Conservation (phyloP, 2,329 filamentous ascomycete species). For the Tolypocladium cylindrosporum region DNA sequence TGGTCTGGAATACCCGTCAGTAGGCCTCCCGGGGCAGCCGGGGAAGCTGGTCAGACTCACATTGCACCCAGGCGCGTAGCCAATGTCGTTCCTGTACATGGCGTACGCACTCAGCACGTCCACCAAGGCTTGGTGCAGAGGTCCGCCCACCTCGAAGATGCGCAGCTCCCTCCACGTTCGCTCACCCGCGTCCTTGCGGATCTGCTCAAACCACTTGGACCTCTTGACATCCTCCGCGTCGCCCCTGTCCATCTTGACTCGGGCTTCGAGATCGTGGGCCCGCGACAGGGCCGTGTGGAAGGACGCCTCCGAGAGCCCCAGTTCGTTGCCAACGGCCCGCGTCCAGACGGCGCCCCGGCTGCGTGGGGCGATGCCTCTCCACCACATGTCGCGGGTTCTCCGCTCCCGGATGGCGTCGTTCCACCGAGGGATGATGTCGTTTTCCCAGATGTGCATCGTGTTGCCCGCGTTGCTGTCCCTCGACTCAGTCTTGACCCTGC, state of each 20-base stretch:
- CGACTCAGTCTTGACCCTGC: conserved; percentile 38
- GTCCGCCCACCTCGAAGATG: conserved; percentile 59
- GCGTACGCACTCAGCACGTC: conserved; percentile 71
- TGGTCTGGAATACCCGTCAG: conserved; percentile 35
- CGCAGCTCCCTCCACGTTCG: conserved; percentile 61
- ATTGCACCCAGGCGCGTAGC: conserved; percentile 65
- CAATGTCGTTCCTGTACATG: conserved; percentile 75
- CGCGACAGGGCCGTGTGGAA: conserved; percentile 62
- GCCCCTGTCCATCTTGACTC: conserved; percentile 40
- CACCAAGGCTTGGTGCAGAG: conserved; percentile 56
- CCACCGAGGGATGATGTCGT: conserved; percentile 69
- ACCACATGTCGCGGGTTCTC: conserved; percentile 68
- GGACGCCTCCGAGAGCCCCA: conserved; percentile 55
- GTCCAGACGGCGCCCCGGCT: conserved; percentile 62
- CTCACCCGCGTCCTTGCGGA: conserved; percentile 52
- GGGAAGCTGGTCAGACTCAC: conserved; percentile 34
- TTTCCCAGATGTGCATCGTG: conserved; percentile 60
- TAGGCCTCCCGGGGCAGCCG: not conserved
- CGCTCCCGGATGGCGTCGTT: conserved; percentile 58
- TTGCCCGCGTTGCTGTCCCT: conserved; percentile 45
- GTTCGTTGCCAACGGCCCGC: conserved; percentile 62
- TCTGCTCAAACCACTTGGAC: conserved; percentile 51
- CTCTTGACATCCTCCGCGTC: conserved; percentile 44
- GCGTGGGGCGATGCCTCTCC: conserved; percentile 65
- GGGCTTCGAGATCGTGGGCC: conserved; percentile 51